Base-by-base conservation (phyloP, 176 grass and related monocot species). In the Saccharum officinarum region DNA sequence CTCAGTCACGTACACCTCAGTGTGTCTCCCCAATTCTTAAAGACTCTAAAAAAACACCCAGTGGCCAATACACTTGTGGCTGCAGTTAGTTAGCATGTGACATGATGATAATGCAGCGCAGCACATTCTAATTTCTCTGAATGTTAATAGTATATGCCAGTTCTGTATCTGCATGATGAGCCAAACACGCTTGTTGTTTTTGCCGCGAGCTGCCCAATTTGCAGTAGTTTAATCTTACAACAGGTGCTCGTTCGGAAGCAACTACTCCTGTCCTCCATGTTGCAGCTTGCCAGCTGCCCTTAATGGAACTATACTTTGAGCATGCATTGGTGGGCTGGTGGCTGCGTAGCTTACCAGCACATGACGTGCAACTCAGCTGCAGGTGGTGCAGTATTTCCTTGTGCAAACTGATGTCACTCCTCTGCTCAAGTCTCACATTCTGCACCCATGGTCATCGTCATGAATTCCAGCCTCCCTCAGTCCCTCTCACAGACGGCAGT, bases 41-140 rank as follows among this genome's bases (percentile, higher is more conserved):
- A 83, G 68, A 74, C 22, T 31, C 31, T 67, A n/a, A 47, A 80
- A 79, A 16, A 2, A 34, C 22, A 70, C 36, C 25, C 46, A 72
- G 42, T 72, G 40, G 69, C 69, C 69, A 69, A 63, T 78, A 62
- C 37, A 72, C 4, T 67, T 71, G 75, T 14, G 12, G 25, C 54
- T 60, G 65, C 52, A 55, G 52, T 20, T 60, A 75, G 75, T 74
- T 74, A 54, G 36, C 87, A 84, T 85, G 82, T 79, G 59, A 18
- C 75, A 8, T 62, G 54, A 72, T 78, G 8, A 68, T 70, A 6
- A 67, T 73, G 44, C 23, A 67, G 6, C 2, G 33, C 65, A 38
- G 26, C 7, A 39, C 26, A 44, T 38, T 42, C 79, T 84, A 28
- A 59, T 28, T 36, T 34, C 79, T 83, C 26, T 38, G 39, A 61